A percentile compares a stretch with the other conserved stretches of the same genome.
These are phyloP conservation scores for Boletus insuetus DNA, from an alignment of 768 basidiomycete genomes.

Conservation along the genomic window DNA sequence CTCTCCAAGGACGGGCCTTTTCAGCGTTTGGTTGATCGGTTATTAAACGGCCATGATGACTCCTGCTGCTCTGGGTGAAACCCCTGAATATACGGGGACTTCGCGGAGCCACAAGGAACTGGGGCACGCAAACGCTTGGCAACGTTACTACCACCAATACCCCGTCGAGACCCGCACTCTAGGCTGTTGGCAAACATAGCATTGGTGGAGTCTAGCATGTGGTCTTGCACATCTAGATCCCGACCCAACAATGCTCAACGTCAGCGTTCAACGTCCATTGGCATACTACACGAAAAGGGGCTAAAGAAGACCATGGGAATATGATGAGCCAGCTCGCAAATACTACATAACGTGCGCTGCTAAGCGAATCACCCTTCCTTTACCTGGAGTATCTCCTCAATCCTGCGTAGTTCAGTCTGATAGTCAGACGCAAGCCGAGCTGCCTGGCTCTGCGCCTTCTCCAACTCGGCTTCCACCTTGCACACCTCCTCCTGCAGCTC, in stretches of 20 bases:
- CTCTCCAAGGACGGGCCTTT: conserved; percentile 5
- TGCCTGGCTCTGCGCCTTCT: conserved; percentile 29
- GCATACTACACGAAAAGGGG: conserved; percentile 2
- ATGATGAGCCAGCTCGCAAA: conserved; percentile 22
- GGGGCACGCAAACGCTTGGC: neutral
- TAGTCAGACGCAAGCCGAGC: conserved; percentile 33
- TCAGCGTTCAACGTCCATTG: conserved; percentile 1
- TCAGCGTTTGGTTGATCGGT: conserved; percentile 26
- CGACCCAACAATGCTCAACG: neutral
- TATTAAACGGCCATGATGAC: conserved; percentile 24
- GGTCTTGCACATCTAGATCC: conserved; percentile 16
- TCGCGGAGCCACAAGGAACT: conserved; percentile 7
- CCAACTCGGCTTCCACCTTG: conserved; percentile 31
- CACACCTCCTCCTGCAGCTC: conserved; percentile 42
- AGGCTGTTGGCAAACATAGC: conserved; percentile 3
- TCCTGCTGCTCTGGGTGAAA: conserved; percentile 15
- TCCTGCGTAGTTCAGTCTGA: conserved; percentile 34
- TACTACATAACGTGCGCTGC: conserved; percentile 21
- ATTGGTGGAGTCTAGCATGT: conserved; percentile 1
- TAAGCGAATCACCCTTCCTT: conserved; percentile 26
- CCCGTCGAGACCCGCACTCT: neutral
- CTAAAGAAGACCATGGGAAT: conserved; percentile 3
- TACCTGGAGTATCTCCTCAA: conserved; percentile 31
- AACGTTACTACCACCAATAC: neutral
- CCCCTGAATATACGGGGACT: conserved; percentile 20